phyloP scores from a whole-genome alignment of 345 rosid species.

The Triadica sebifera region DNA sequence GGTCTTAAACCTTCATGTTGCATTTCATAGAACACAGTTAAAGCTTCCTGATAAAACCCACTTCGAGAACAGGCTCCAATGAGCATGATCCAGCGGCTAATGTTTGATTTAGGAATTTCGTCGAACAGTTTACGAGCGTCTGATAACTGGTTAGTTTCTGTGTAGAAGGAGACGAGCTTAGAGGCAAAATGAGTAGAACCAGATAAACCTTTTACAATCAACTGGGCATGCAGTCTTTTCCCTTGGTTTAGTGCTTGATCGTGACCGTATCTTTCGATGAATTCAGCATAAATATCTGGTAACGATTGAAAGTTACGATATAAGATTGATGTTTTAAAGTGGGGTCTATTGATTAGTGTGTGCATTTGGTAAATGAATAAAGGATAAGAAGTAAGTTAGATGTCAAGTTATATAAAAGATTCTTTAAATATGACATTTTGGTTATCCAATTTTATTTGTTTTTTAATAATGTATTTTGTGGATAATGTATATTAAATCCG shows the following conservation, averaged over 20 bases:
- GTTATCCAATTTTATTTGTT: too few relatives aligned
- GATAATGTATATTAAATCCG: too few relatives aligned
- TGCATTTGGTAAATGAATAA: slow-evolving; percentile 3
- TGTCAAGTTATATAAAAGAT: too few relatives aligned
- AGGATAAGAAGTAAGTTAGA: too few relatives aligned
- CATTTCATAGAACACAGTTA: slow-evolving; percentile 51
- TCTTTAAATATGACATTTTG: too few relatives aligned
- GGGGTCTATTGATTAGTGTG: slow-evolving; percentile 9
- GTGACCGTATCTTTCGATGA: slow-evolving; percentile 36
- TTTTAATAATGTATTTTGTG: too few relatives aligned
- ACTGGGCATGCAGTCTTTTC: slow-evolving; percentile 53
- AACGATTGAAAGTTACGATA: slow-evolving; percentile 38
- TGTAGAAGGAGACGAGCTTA: slow-evolving; percentile 53
- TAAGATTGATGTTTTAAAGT: slow-evolving; percentile 16
- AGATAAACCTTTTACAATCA: slow-evolving; percentile 44
- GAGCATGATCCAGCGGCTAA: slow-evolving; percentile 49
- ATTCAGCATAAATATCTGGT: slow-evolving; percentile 31
- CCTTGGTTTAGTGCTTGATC: slow-evolving; percentile 40
- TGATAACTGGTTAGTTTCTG: slow-evolving; percentile 33
- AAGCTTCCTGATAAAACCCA: slow-evolving; percentile 54
- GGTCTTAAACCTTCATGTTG: slow-evolving; percentile 38
- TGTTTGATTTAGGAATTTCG: slow-evolving; percentile 49
- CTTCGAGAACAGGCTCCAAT: slow-evolving; percentile 54
- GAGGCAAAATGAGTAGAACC: slow-evolving; percentile 38
- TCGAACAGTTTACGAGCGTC: slow-evolving; percentile 71